phyloP scores from a whole-genome alignment of 768 basidiomycete genomes.

The Boletus rufocinnamomeus region DNA sequence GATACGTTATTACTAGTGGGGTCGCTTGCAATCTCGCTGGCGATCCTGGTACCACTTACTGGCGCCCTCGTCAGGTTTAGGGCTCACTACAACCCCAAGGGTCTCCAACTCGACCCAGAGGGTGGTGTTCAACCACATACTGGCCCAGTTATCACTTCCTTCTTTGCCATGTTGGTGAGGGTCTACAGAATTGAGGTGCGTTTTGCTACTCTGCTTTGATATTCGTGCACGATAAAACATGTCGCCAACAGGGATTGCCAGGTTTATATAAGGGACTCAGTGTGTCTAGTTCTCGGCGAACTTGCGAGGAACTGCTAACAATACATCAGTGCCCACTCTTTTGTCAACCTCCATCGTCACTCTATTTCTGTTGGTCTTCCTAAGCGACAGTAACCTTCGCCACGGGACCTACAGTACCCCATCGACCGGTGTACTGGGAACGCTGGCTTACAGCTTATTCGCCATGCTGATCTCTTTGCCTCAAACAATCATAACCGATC shows the following conservation, averaged over 20 bases:
- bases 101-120: constrained; percentile 76
- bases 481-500: constrained; percentile 71
- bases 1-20: constrained; percentile 38
- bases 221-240: background rate
- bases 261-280: constrained; percentile 84
- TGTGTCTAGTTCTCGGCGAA: constrained; percentile 29
- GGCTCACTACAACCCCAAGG: constrained; percentile 86
- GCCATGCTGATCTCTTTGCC: constrained; percentile 70
- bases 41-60: constrained; percentile 58
- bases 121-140: constrained; percentile 76
- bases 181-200: constrained; percentile 74
- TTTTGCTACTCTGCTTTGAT: background rate
- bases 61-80: constrained; percentile 76
- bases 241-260: constrained; percentile 51
- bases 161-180: constrained; percentile 70
- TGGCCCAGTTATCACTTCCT: constrained; percentile 74
- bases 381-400: constrained; percentile 59
- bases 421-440: constrained; percentile 58
- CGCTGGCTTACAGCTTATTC: constrained; percentile 61
- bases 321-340: constrained; percentile 49
- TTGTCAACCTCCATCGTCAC: constrained; percentile 56
- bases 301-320: constrained; percentile 40
- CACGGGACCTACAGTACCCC: constrained; percentile 70
- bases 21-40: constrained; percentile 54
- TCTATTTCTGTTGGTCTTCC: constrained; percentile 54